Evolutionary conservation across 1,284 basidiomycete genomes (phyloP).

Genomic region (Wolfiporia cocos): DNA sequence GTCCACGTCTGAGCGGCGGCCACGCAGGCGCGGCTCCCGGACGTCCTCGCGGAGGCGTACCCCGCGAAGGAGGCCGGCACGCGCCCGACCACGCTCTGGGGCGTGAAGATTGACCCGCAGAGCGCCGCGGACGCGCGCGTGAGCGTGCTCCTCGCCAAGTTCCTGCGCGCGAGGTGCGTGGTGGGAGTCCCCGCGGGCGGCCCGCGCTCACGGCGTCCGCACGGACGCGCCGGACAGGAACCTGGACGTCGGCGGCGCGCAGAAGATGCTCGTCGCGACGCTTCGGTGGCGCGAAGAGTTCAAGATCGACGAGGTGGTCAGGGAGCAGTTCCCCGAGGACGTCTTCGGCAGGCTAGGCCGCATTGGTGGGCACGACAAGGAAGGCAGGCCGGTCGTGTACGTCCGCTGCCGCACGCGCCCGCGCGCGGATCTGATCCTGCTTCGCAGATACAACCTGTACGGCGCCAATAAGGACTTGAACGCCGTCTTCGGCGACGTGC

Average conservation of each 20-base stretch:
- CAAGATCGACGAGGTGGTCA: constrained; percentile 49
- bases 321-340: constrained; percentile 60
- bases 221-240: constrained; percentile 37
- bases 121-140: constrained; percentile 50
- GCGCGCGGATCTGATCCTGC: constrained; percentile 8
- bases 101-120: constrained; percentile 54
- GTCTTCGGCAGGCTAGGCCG: constrained; percentile 62
- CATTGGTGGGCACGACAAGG: constrained; percentile 61
- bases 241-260: constrained; percentile 46
- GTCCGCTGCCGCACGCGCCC: constrained; percentile 10
- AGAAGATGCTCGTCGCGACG: constrained; percentile 61
- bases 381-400: constrained; percentile 60
- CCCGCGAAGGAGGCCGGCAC: constrained; percentile 44
- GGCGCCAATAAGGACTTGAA: constrained; percentile 59
- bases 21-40: constrained; percentile 45
- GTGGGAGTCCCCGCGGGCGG: neutral
- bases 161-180: constrained; percentile 65
- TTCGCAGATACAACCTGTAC: constrained; percentile 65
- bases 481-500: constrained; percentile 64
- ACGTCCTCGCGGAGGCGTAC: constrained; percentile 52
- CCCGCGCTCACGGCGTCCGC: constrained; percentile 2
- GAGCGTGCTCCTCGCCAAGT: constrained; percentile 74
- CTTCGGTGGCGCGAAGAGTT: constrained; percentile 71
- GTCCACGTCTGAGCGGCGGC: constrained; percentile 1
- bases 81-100: constrained; percentile 59